These are phyloP conservation scores for Clitoria ternatea DNA, from an alignment of 306 rosid genomes.

Conservation along the genomic window DNA sequence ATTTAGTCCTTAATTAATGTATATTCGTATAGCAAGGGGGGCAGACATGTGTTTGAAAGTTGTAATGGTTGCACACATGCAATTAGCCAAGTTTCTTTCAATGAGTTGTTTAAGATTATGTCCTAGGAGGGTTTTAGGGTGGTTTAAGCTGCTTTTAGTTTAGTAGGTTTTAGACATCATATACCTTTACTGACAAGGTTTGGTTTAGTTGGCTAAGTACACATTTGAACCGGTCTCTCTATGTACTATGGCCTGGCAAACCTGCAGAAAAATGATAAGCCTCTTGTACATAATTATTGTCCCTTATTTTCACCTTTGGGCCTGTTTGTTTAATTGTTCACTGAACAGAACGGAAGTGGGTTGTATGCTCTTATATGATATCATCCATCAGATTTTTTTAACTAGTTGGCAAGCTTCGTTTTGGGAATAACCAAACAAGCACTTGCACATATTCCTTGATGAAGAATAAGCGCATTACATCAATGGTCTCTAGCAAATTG, in stretches of 20 bases:
- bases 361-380: no score
- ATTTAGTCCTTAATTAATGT: background rate
- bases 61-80: background rate
- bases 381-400: no score
- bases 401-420: no score
- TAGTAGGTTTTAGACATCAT: background rate
- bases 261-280: conserved; percentile 8
- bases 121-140: conserved; percentile 9
- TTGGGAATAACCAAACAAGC: no score
- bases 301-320: background rate
- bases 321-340: no score
- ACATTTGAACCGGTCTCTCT: background rate
- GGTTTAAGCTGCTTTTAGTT: conserved; percentile 13
- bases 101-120: background rate
- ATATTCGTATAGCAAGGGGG: background rate
- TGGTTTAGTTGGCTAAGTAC: conserved; percentile 7
- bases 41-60: background rate
- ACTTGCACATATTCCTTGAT: background rate
- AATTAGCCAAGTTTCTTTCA: background rate
- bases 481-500: background rate
- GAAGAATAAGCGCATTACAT: background rate
- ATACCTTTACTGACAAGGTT: background rate
- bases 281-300: background rate
- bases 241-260: background rate
- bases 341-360: no score